Evolutionary conservation across 306 rosid genomes (phyloP), one percentile per base, ranked within the genome.

Genomic region (Trichosanthes truncata): DNA sequence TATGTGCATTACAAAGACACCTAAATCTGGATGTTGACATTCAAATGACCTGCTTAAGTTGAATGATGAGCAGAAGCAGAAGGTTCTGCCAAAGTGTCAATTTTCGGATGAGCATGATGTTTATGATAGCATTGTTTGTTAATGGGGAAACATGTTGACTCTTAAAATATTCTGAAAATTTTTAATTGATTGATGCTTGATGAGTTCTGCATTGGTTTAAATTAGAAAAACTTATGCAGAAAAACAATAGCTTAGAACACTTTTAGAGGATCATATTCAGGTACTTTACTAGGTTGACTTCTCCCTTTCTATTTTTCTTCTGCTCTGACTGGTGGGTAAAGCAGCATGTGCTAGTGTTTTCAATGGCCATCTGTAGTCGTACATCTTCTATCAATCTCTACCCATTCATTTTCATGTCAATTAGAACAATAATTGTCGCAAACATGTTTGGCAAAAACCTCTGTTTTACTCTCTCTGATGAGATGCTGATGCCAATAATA

Each of bases 61-160:
- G 25, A 81, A 76, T 29, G 77, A 78, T 48, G 29, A 81, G 77
- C 25, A 59, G 14, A 38, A 81, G 77, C 25, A 59, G 14, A 38
- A 29, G 48, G 55, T 78, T 77, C 80, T 45, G 72, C 75, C 72
- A 29, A 81, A 81, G 18, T 13, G 14, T 25, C 38, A 14, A 17
- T 75, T 48, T 60, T 45, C 36, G 20, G 55, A 15, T 7, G 7
- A 26, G 15, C 3, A 26, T 40, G 73, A 43, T 43, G 38, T 36
- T 36, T 25, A 38, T n/a, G 46, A n/a, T 15, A 68, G 76, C 20
- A 5, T 40, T 46, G 48, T 56, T 38, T 56, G 10, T 41, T 53
- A 10, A 9, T 59, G 31, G 49, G 36, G 55, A 71, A 21, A 5
- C 76, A 12, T 6, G 51, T 73, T 48, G 25, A 73, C 20, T 31